Conservation (phyloP, 345 rosid genomes). For the Moringa oleifera region DNA sequence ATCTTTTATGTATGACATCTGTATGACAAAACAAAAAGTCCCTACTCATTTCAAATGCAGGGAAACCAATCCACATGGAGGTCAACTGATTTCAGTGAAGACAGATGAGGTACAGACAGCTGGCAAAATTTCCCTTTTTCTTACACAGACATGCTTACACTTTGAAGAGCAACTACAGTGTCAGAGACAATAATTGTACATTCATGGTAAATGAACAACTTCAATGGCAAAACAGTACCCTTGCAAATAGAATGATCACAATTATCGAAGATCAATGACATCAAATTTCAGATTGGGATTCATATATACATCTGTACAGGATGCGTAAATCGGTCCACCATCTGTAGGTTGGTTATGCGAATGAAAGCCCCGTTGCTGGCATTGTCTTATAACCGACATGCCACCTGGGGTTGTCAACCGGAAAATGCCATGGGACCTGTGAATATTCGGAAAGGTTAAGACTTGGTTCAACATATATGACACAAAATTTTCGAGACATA, state of each 20-base stretch:
- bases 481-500: no score
- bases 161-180: neutral
- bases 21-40: neutral
- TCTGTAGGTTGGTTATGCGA: constrained; percentile 68
- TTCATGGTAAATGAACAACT: neutral
- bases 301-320: constrained; percentile 88
- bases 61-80: neutral
- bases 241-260: neutral
- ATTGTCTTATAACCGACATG: constrained; percentile 81
- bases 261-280: constrained; percentile 82
- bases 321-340: constrained; percentile 81
- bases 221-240: neutral
- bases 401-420: constrained; percentile 92
- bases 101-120: neutral
- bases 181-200: neutral
- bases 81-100: neutral
- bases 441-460: neutral
- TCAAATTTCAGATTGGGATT: constrained; percentile 75
- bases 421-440: constrained; percentile 84
- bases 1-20: no score
- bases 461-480: no score
- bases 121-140: neutral
- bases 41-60: neutral
- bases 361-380: constrained; percentile 90
- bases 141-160: no score